These are phyloP conservation scores for Omphalotus guepiniiformis DNA, from an alignment of 768 basidiomycete genomes.

Conservation along the genomic window DNA sequence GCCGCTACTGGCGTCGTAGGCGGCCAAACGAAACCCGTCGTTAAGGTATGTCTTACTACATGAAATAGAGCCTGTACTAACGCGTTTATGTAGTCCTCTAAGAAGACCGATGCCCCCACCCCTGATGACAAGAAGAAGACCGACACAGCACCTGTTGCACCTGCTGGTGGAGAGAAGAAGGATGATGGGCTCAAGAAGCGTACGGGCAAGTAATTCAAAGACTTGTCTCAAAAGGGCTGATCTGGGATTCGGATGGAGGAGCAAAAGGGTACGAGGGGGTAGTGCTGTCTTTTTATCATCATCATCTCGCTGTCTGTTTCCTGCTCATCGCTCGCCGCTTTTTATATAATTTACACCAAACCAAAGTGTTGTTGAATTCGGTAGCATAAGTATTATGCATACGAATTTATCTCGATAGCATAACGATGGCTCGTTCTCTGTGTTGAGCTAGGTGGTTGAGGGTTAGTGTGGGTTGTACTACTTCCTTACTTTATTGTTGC, in stretches of 20 bases:
- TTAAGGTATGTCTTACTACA: conserved; percentile 47
- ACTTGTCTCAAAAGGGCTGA: not conserved
- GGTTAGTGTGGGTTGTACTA: no score
- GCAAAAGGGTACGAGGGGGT: not conserved
- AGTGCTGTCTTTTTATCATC: not conserved
- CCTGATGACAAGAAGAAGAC: conserved; percentile 64
- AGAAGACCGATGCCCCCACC: conserved; percentile 70
- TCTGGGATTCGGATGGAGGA: not conserved
- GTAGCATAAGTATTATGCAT: no score
- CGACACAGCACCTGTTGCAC: conserved; percentile 61
- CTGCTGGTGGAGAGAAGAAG: conserved; percentile 69
- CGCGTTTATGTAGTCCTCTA: conserved; percentile 45
- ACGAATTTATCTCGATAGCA: no score
- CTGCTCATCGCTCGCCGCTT: conserved; percentile 1
- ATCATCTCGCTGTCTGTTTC: conserved; percentile 6
- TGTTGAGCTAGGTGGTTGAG: no score
- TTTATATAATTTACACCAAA: not conserved
- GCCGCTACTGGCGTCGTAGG: conserved; percentile 77
- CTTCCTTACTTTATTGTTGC: no score
- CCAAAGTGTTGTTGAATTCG: no score
- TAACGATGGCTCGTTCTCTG: no score
- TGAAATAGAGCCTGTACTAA: not conserved
- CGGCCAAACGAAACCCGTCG: conserved; percentile 60
- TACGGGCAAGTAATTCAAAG: conserved; percentile 28
- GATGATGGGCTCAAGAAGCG: conserved; percentile 73